Evolutionary conservation across 495 filamentous ascomycete genomes (phyloP), one percentile per base, ranked within the genome.

Genomic region (Aeminium ludgeri): DNA sequence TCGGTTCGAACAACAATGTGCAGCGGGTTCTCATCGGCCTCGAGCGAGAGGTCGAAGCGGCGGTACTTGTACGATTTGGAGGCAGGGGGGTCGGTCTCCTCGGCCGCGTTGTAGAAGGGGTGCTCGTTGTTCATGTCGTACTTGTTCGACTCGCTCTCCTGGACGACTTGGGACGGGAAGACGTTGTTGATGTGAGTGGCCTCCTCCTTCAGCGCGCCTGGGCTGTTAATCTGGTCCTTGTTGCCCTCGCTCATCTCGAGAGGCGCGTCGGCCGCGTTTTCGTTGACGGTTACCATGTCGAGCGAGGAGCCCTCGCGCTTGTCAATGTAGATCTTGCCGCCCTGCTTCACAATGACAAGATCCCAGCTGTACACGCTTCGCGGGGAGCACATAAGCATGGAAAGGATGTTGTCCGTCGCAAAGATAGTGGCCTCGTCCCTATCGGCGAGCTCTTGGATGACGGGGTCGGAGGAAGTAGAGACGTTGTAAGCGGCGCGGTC

Each of bases 151-250:
- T 82, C 70, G 46, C 67, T 78, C 65, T 97, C 89, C 48, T 74
- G 60, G 44, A 96, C 84, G 37, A 84, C 82, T 69, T 96, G 89
- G 60, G 89, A 78, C 29, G 83, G 79, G 55, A 97, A 96, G 66
- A 95, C 92, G 71, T 96, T 86, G 72, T 96, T 97, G 77, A 97
- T 97, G 66, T 92, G 87, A 20, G 89, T 97, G 19, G 89, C 89
- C 61, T 97, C 89, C 59, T 95, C 76, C 48, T 87, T 86, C 16
- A 97, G 73, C 20, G 89, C 84, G 34, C 67, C 64, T 11, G 89
- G 89, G 44, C 81, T 82, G 69, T 97, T 97, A 62, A 97, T 84
- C 39, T 72, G 63, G 47, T 97, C 89, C 62, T 92, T 91, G 66
- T 86, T 91, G 53, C 85, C 78, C 53, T 97, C 89, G 27, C 82